Evolutionary conservation across 2,329 filamentous ascomycete species (phyloP).

Genomic region (Aspergillus pseudonomiae): DNA sequence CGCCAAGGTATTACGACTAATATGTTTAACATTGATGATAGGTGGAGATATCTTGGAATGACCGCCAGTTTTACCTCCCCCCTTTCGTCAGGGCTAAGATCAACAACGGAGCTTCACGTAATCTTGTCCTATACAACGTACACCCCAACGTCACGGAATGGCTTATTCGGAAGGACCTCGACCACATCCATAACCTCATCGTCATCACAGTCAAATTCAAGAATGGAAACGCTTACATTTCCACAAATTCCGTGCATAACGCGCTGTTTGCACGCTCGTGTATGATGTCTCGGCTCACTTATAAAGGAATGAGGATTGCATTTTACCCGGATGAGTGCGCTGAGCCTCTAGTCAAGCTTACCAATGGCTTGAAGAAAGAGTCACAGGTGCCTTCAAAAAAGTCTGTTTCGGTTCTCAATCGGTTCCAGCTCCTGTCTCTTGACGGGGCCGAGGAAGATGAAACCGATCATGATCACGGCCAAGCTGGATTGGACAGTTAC

Average conservation of each 20-base stretch:
- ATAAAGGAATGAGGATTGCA: conserved; percentile 71
- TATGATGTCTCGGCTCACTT: conserved; percentile 69
- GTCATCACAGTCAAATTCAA: conserved; percentile 67
- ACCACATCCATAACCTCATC: conserved; percentile 79
- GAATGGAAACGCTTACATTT: conserved; percentile 65
- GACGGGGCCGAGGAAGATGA: conserved; percentile 47
- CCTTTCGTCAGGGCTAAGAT: conserved; percentile 68
- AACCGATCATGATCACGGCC: conserved; percentile 31
- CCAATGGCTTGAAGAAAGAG: conserved; percentile 33
- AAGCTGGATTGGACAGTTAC: conserved; percentile 14
- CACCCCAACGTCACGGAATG: conserved; percentile 63
- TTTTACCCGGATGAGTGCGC: conserved; percentile 75
- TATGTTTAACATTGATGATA: conserved; percentile 36
- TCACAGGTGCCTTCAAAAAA: conserved; percentile 39
- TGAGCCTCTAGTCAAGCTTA: conserved; percentile 53
- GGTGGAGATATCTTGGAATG: conserved; percentile 70
- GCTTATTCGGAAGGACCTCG: conserved; percentile 70
- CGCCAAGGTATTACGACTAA: not conserved
- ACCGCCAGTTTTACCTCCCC: conserved; percentile 69
- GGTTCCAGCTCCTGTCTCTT: conserved; percentile 63
- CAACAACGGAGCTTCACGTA: conserved; percentile 68
- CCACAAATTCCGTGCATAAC: conserved; percentile 75
- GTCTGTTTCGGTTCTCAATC: conserved; percentile 51
- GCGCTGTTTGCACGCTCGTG: conserved; percentile 76
- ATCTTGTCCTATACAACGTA: conserved; percentile 68